Evolutionary conservation across 345 rosid species (phyloP).

Genomic region (Euphorbia lathyris): DNA sequence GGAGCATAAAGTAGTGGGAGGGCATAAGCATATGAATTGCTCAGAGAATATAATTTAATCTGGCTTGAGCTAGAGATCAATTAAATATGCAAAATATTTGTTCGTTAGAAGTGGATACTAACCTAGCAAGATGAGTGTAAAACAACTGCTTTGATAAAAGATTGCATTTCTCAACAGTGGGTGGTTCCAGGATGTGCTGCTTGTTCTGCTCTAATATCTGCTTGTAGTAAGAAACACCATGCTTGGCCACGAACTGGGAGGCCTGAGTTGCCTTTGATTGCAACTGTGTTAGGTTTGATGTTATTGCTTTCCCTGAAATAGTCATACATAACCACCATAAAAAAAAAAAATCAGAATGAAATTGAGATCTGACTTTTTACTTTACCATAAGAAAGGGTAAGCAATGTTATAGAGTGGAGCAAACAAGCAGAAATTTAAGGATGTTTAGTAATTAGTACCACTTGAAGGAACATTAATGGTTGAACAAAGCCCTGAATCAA

Average conservation of each 20-base stretch:
- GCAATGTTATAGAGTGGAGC: background rate
- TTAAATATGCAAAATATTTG: background rate
- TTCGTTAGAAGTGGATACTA: background rate
- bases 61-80: background rate
- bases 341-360: background rate
- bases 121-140: conserved; percentile 80
- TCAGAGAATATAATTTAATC: background rate
- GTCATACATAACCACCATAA: background rate
- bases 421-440: background rate
- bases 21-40: background rate
- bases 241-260: conserved; percentile 48
- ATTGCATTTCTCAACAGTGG: conserved; percentile 57
- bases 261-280: conserved; percentile 62
- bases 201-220: conserved; percentile 65
- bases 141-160: conserved; percentile 56
- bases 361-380: background rate
- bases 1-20: too few species aligned
- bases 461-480: background rate
- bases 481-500: background rate
- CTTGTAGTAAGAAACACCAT: conserved; percentile 48
- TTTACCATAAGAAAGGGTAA: background rate
- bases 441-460: background rate
- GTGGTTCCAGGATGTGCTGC: conserved; percentile 60
- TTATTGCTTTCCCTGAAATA: conserved; percentile 33
- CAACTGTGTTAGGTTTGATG: conserved; percentile 53